Evolutionary conservation across 1,284 basidiomycete species (phyloP), one percentile per base, ranked within the genome.

Genomic region (Cutaneotrichosporon sp.): DNA sequence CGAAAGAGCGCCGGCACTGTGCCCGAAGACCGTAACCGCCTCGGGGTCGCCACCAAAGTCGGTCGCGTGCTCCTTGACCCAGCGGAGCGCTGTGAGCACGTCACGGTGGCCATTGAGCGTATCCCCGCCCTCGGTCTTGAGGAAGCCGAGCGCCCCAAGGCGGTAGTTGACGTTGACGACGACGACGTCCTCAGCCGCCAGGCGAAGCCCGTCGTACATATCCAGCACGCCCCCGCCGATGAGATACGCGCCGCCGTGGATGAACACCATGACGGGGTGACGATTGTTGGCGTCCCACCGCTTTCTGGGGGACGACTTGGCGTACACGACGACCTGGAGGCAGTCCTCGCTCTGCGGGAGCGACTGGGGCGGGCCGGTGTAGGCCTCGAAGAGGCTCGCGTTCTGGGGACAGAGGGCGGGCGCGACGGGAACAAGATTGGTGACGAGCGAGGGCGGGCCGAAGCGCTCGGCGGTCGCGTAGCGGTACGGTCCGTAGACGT

Each of bases 381-480:
- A 6, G 1, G 36, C 18, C 6, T 9, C 18, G 36, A 16, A 38
- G 1, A 6, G 13, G 6, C 14, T 4, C 3, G 36, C 14, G 14
- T 38, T 14, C 74, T 92, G 90, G 20, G 89, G 88, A 71, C 90
- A 92, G 14, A 85, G 36, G 14, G 14, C 36, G 3, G 36, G 14
- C 11, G 11, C 36, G 11, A 38, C 36, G 36, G 36, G 36, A 9
- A 14, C 36, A 14, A 38, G 22, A 29, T 34, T 0, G 60, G 47
- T 1, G 50, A 5, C 0, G 27, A n/a, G 16, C 29, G 29, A 29
- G 69, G 64, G 29, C 68, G 59, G 9, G 31, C 70, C 76, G 36
- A 74, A 78, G 38, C 76, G 62, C 2, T 52, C 64, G 3, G 71
- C 67, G 3, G 52, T 45, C 8, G 64, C 76, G 64, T 78, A 78